Conservation (phyloP, 164 flowering plant species). For the Umbellularia californica region DNA sequence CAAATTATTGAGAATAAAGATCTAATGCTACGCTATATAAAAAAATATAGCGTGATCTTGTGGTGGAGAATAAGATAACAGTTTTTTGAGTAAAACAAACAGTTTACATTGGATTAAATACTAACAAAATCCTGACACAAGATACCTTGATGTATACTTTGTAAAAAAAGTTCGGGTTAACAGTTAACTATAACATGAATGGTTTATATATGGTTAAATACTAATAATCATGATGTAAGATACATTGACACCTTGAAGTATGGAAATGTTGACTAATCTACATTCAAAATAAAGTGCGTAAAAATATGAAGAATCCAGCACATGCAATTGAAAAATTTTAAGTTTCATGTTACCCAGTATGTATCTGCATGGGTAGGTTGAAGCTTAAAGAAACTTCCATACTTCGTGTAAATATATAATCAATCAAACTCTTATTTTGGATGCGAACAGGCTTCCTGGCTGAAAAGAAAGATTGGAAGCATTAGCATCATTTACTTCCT, state of each 20-base stretch:
- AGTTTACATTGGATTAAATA: too few species aligned
- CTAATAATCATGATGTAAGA: background rate
- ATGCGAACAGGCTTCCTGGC: constrained; percentile 75
- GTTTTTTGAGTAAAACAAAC: too few species aligned
- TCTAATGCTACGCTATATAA: too few species aligned
- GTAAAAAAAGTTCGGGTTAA: too few species aligned
- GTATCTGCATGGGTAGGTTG: constrained; percentile 87
- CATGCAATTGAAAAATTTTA: constrained; percentile 1
- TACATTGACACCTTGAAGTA: background rate
- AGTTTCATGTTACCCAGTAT: constrained; percentile 66
- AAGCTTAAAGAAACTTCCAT: constrained; percentile 67
- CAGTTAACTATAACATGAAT: background rate
- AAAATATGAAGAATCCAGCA: background rate
- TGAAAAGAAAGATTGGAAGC: constrained; percentile 28
- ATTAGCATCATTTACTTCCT: background rate
- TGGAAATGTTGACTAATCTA: background rate
- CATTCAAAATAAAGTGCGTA: background rate
- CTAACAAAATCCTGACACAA: too few species aligned
- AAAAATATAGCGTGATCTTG: too few species aligned
- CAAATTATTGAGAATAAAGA: too few species aligned
- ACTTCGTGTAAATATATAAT: constrained; percentile 61
- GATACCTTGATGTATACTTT: too few species aligned
- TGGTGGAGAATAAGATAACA: too few species aligned
- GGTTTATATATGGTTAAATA: background rate
- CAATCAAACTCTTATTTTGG: constrained; percentile 71